Percentiles rank a stretch among this genome's conserved stretches.
phyloP scores from a whole-genome alignment of 1,139 yeast species.

The Saccharomyces hybrid region DNA sequence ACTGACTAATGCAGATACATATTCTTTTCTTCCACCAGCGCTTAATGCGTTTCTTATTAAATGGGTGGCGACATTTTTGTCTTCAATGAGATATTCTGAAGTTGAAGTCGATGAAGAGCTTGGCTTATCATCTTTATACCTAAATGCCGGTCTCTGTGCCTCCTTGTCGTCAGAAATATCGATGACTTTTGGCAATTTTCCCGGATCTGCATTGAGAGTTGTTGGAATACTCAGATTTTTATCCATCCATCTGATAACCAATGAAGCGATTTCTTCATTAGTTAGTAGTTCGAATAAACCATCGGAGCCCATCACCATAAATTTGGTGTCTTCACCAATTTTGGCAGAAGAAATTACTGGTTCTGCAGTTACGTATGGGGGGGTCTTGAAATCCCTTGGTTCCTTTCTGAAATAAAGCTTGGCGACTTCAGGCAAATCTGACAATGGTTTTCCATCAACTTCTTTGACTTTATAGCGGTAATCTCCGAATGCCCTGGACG shows the following conservation, averaged over 20 bases:
- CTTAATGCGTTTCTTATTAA: constrained; percentile 89
- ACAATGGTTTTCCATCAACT: constrained; percentile 34
- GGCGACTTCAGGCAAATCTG: constrained; percentile 67
- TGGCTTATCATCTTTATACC: constrained; percentile 33
- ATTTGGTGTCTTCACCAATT: constrained; percentile 70
- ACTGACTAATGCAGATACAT: constrained; percentile 81
- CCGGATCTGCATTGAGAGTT: constrained; percentile 31
- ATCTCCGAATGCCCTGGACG: constrained; percentile 95
- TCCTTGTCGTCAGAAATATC: constrained; percentile 55
- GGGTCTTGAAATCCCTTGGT: constrained; percentile 73
- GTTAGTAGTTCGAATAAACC: constrained; percentile 89
- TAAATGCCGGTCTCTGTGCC: constrained; percentile 51
- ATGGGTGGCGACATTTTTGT: constrained; percentile 86
- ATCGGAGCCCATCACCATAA: constrained; percentile 88
- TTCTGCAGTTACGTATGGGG: constrained; percentile 96
- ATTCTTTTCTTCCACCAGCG: constrained; percentile 78
- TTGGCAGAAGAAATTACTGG: constrained; percentile 86
- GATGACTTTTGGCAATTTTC: constrained; percentile 52
- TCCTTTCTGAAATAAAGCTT: constrained; percentile 78
- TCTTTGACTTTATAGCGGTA: constrained; percentile 83
- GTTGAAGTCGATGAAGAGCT: constrained; percentile 30
- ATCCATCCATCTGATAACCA: constrained; percentile 96
- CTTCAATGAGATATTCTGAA: constrained; percentile 53
- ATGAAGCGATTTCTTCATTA: constrained; percentile 85
- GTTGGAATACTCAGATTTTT: constrained; percentile 44